Conservation (phyloP, 2,329 filamentous ascomycete genomes). For the Emmonsiellopsis sp. region DNA sequence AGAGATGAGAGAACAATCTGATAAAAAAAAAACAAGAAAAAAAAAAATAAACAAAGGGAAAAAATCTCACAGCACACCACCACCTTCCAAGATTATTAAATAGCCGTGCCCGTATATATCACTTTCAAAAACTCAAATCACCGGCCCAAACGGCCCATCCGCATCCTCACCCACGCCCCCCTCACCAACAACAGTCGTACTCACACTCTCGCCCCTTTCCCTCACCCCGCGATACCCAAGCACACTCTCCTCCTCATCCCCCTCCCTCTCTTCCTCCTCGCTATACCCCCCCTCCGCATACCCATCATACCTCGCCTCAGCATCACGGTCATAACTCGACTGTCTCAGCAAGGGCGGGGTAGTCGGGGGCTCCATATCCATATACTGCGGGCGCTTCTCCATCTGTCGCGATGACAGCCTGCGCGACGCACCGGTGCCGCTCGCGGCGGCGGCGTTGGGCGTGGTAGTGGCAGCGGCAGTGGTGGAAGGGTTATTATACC, state of each 20-base stretch:
- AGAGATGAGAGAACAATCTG: not conserved
- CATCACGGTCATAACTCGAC: slow-evolving; percentile 51
- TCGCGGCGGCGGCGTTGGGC: not conserved
- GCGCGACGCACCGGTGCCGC: slow-evolving; percentile 4
- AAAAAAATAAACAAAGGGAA: not conserved
- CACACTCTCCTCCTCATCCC: not conserved
- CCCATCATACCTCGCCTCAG: slow-evolving; percentile 41
- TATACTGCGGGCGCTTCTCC: slow-evolving; percentile 16
- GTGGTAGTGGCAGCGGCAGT: not conserved
- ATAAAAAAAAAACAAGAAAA: not conserved
- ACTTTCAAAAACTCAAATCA: slow-evolving; percentile 4
- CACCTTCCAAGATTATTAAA: no score
- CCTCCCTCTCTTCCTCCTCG: slow-evolving; percentile 28
- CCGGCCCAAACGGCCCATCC: slow-evolving; percentile 12
- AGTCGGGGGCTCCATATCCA: slow-evolving; percentile 24
- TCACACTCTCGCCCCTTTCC: not conserved
- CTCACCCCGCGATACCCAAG: not conserved
- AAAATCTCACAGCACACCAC: not conserved
- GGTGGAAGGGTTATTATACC: slow-evolving; percentile 13
- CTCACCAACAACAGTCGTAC: not conserved
- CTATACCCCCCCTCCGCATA: slow-evolving; percentile 42
- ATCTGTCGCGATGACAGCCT: slow-evolving; percentile 22
- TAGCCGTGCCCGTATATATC: no score
- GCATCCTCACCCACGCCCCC: not conserved
- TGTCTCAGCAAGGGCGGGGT: slow-evolving; percentile 49